phyloP scores from a whole-genome alignment of 1,284 basidiomycete genomes.

The Chiua sp. region DNA sequence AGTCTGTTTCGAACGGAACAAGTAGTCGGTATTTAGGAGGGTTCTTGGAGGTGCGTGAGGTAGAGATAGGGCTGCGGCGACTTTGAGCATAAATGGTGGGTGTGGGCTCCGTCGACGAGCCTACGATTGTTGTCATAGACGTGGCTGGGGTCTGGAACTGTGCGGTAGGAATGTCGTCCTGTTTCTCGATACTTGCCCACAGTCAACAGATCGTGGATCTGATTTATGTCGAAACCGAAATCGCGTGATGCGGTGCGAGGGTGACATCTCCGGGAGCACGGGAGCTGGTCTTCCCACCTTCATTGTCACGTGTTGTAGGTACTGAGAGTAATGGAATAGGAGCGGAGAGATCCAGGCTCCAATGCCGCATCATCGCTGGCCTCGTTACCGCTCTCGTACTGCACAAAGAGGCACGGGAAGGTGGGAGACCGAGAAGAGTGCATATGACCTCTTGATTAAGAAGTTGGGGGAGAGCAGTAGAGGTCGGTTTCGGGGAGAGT shows the following conservation, averaged over 20 bases:
- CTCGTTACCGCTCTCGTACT: constrained; percentile 68
- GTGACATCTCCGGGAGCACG: constrained; percentile 53
- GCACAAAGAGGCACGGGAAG: constrained; percentile 56
- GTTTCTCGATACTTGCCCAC: constrained; percentile 32
- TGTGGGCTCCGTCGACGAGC: constrained; percentile 14
- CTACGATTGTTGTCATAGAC: background rate
- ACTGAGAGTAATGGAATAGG: constrained; percentile 39
- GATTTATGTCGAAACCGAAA: constrained; percentile 40
- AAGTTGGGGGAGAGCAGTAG: constrained; percentile 55
- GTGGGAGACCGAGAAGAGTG: constrained; percentile 56
- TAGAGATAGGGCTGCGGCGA: background rate
- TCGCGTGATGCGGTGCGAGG: constrained; percentile 46
- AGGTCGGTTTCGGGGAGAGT: constrained; percentile 53
- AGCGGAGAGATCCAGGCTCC: constrained; percentile 46
- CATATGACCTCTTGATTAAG: constrained; percentile 69
- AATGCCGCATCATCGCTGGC: constrained; percentile 52
- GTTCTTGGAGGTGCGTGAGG: constrained; percentile 17
- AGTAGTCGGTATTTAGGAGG: constrained; percentile 38
- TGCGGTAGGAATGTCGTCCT: constrained; percentile 16
- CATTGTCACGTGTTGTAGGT: constrained; percentile 12
- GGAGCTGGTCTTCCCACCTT: constrained; percentile 19
- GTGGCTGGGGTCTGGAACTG: constrained; percentile 11
- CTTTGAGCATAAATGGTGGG: constrained; percentile 25
- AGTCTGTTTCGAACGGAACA: constrained; percentile 63
- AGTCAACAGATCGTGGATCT: constrained; percentile 36